Evolutionary conservation across 768 basidiomycete species (phyloP).

Genomic region (Cyclocybe cylindracea): DNA sequence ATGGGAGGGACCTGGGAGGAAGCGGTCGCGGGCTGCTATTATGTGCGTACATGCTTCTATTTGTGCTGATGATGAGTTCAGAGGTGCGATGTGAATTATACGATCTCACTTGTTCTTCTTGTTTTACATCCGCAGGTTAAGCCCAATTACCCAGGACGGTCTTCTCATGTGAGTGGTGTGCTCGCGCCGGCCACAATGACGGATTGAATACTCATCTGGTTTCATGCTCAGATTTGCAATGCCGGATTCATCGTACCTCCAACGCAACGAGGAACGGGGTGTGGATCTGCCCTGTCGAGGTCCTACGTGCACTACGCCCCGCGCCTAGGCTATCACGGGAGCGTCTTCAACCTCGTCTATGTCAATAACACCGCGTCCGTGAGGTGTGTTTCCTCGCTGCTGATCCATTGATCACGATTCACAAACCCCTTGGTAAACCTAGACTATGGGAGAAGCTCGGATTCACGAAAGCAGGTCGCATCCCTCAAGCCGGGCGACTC

Average conservation of each 20-base stretch:
- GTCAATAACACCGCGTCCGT: constrained; percentile 79
- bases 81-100: too few relatives aligned
- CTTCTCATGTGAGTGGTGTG: constrained; percentile 63
- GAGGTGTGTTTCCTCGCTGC: constrained; percentile 39
- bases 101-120: too few relatives aligned
- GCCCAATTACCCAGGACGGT: constrained; percentile 89
- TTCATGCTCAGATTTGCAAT: constrained; percentile 69
- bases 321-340: constrained; percentile 70
- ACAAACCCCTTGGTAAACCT: not conserved
- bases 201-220: too few relatives aligned
- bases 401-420: too few relatives aligned
- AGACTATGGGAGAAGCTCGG: constrained; percentile 84
- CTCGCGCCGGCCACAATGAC: too few relatives aligned
- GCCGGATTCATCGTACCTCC: constrained; percentile 85
- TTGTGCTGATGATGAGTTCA: not conserved
- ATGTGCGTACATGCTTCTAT: constrained; percentile 40
- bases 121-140: constrained; percentile 47
- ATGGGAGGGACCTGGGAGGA: constrained; percentile 64
- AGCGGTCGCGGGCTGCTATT: constrained; percentile 77
- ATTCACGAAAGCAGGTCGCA: constrained; percentile 77
- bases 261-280: constrained; percentile 59
- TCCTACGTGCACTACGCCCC: constrained; percentile 86
- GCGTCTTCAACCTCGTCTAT: constrained; percentile 92
- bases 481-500: constrained; percentile 76
- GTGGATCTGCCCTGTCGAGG: constrained; percentile 71